These are phyloP conservation scores for Hyphopichia buzzinii DNA, from an alignment of 1,139 yeast species.

Conservation along the genomic window DNA sequence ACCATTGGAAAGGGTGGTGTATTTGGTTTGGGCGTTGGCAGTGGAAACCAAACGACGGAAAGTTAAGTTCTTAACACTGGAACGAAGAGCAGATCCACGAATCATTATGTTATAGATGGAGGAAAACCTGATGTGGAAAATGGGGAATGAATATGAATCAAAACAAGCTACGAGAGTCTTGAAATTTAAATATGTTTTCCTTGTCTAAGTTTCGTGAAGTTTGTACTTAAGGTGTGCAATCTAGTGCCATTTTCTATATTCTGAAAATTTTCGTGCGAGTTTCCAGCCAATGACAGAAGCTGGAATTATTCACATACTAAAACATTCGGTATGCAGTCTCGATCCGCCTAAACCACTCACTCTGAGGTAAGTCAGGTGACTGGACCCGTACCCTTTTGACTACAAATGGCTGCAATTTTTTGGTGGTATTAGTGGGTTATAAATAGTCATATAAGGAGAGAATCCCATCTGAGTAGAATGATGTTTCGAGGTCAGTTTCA, in stretches of 20 bases:
- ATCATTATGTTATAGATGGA: constrained; percentile 20
- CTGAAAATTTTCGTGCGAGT: neutral
- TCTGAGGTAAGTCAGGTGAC: too few species aligned
- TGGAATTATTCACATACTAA: neutral
- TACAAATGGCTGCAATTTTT: neutral
- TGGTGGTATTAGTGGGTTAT: neutral
- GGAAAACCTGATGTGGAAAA: neutral
- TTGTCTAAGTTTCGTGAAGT: neutral
- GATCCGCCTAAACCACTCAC: too few species aligned
- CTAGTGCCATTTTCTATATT: neutral
- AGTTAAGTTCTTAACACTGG: constrained; percentile 30
- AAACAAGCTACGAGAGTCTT: neutral
- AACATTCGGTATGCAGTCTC: too few species aligned
- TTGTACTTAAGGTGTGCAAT: neutral
- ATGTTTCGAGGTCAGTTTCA: neutral
- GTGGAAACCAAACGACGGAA: constrained; percentile 60
- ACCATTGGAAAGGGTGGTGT: constrained; percentile 72
- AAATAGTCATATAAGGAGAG: constrained; percentile 3
- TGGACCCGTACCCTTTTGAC: too few species aligned
- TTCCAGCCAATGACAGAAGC: neutral
- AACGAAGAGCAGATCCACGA: constrained; percentile 38
- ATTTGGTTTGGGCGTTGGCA: constrained; percentile 57
- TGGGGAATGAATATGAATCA: neutral
- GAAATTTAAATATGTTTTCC: neutral
- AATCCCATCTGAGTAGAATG: neutral